Evolutionary conservation across 768 basidiomycete genomes (phyloP).

Genomic region (Lactarius quietus): DNA sequence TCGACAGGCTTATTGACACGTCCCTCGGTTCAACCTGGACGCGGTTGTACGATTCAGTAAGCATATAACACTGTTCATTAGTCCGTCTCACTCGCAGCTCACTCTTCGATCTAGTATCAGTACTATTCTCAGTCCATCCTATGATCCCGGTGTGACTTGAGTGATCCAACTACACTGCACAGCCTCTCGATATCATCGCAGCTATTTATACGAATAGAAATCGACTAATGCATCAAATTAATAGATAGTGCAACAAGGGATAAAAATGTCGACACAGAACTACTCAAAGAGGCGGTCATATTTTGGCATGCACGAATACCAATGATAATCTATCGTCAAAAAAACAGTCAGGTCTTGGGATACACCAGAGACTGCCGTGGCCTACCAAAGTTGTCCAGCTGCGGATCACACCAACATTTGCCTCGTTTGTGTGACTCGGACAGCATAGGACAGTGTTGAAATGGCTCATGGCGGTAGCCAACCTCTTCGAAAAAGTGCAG

Average conservation of each 20-base stretch:
- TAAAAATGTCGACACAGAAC: background rate
- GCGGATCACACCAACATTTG: slow-evolving; percentile 79
- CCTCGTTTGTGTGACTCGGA: slow-evolving; percentile 70
- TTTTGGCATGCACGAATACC: slow-evolving; percentile 76
- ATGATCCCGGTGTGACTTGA: slow-evolving; percentile 33
- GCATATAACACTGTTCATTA: slow-evolving; percentile 29
- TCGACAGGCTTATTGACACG: slow-evolving; percentile 86
- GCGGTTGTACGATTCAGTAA: slow-evolving; percentile 89
- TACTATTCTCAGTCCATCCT: slow-evolving; percentile 92
- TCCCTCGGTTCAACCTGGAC: slow-evolving; percentile 95
- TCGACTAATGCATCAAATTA: slow-evolving; percentile 10
- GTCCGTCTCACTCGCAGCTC: background rate
- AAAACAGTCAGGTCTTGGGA: slow-evolving; percentile 12
- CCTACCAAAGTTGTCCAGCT: slow-evolving; percentile 69
- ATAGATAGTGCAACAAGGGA: slow-evolving; percentile 19
- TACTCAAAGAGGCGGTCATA: slow-evolving; percentile 25
- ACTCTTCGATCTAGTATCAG: slow-evolving; percentile 60
- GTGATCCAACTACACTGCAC: background rate
- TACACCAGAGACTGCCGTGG: slow-evolving; percentile 3
- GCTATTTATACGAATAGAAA: slow-evolving; percentile 1
- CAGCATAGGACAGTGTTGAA: slow-evolving; percentile 89
- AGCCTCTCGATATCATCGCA: background rate
- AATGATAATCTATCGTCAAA: slow-evolving; percentile 56
- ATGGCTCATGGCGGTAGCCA: slow-evolving; percentile 89
- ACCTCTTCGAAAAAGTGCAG: slow-evolving; percentile 96